Evolutionary conservation across 208 protist species (phyloP).

Genomic region (Cochliopodium minus): DNA sequence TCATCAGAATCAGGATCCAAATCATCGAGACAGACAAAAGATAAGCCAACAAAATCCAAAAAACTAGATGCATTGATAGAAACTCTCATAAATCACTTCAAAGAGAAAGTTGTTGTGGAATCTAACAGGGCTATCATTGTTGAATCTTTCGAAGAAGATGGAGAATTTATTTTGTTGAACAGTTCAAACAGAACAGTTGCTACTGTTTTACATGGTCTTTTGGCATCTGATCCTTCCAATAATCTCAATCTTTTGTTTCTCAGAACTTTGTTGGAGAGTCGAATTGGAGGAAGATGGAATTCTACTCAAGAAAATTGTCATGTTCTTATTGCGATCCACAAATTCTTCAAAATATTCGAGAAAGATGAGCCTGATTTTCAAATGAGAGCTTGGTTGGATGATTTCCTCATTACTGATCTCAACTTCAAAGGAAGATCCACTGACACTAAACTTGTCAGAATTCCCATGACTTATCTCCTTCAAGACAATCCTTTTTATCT

Average conservation of each 20-base stretch:
- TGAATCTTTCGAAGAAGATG: not conserved
- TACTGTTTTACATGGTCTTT: not conserved
- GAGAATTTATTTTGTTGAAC: not conserved
- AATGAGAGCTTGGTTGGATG: not conserved
- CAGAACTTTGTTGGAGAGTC: not conserved
- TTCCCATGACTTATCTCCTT: not conserved
- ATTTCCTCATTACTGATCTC: not conserved
- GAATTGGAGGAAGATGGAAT: not conserved
- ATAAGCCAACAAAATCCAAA: too few relatives aligned
- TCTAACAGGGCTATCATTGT: not conserved
- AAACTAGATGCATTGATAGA: not conserved
- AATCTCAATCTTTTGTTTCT: not conserved
- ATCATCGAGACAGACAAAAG: too few relatives aligned
- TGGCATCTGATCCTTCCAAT: not conserved
- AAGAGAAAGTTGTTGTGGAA: not conserved
- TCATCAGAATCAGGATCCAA: too few relatives aligned
- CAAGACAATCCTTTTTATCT: too few relatives aligned
- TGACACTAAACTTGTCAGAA: not conserved
- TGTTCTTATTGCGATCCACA: not conserved
- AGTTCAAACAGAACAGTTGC: not conserved
- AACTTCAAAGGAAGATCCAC: not conserved
- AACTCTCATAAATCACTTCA: not conserved
- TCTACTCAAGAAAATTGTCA: not conserved
- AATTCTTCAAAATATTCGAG: not conserved
- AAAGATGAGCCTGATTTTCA: not conserved